Evolutionary conservation across 805 yeast species (phyloP).

Genomic region (Candida fluviatilis): DNA sequence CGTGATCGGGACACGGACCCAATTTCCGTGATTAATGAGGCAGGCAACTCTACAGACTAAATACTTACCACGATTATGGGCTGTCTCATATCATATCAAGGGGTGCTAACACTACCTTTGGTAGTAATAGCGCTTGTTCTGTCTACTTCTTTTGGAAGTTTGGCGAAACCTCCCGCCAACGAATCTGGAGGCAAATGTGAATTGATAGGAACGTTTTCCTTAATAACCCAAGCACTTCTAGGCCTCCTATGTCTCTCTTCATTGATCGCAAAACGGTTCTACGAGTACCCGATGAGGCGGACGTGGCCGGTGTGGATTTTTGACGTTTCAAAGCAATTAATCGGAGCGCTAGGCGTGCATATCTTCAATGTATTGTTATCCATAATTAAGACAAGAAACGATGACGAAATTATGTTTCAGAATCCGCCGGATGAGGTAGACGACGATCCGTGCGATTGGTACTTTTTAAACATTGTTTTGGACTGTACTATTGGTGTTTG

Average conservation of each 20-base stretch:
- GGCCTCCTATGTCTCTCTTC: constrained; percentile 76
- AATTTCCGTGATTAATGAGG: too few relatives aligned
- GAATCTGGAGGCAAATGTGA: constrained; percentile 39
- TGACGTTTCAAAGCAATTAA: constrained; percentile 85
- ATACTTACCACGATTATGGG: too few relatives aligned
- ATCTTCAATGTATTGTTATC: constrained; percentile 71
- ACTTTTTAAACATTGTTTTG: constrained; percentile 78
- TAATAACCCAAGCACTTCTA: constrained; percentile 68
- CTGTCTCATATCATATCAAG: constrained; percentile 2
- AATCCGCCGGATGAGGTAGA: constrained; percentile 12
- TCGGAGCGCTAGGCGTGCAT: constrained; percentile 86
- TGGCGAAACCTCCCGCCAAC: constrained; percentile 5
- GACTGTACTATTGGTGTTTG: constrained; percentile 96
- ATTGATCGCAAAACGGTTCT: constrained; percentile 67
- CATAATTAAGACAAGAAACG: constrained; percentile 42
- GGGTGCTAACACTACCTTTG: constrained; percentile 3
- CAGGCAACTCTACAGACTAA: too few relatives aligned
- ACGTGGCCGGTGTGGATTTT: constrained; percentile 87
- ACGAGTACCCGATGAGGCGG: constrained; percentile 75
- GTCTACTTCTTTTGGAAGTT: constrained; percentile 3
- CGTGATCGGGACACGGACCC: too few relatives aligned
- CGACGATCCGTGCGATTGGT: constrained; percentile 82
- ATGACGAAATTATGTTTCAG: constrained; percentile 8
- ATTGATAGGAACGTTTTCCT: constrained; percentile 78
- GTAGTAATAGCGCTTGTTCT: not conserved